Percentiles rank a stretch among this genome's conserved stretches.
phyloP scores from a whole-genome alignment of 305 asterid genomes.

The Fraxinus sp. region DNA sequence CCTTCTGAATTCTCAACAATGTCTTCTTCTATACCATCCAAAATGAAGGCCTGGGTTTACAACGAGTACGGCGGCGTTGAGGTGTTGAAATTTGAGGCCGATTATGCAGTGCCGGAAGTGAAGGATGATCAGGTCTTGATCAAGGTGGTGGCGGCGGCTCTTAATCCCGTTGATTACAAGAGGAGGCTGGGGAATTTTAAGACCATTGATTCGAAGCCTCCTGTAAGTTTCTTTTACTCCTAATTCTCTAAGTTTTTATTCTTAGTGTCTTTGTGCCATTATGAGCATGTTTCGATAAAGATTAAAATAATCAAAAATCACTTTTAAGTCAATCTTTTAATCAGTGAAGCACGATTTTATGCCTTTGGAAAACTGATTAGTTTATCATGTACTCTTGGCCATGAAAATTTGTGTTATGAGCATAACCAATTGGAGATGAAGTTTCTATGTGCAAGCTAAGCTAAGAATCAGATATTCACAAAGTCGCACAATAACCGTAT shows the following conservation, averaged over 20 bases:
- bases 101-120: conserved; percentile 37
- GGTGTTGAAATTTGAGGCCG: conserved; percentile 39
- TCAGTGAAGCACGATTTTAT: background rate
- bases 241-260: background rate
- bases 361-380: background rate
- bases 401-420: too few relatives aligned
- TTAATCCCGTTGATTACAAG: background rate
- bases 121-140: conserved; percentile 35
- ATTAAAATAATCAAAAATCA: background rate
- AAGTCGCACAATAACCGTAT: too few relatives aligned
- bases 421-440: too few relatives aligned
- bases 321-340: background rate
- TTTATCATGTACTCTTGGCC: background rate
- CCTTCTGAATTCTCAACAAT: conserved; percentile 14
- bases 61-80: conserved; percentile 48
- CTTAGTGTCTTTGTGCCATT: background rate
- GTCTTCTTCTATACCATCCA: conserved; percentile 31
- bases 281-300: background rate
- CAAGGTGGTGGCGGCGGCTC: background rate
- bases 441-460: too few relatives aligned
- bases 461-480: too few relatives aligned
- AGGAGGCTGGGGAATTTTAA: background rate
- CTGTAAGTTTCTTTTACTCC: background rate
- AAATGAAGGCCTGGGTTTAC: conserved; percentile 50
- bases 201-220: background rate